Percentiles rank a stretch among this genome's conserved stretches.
Evolutionary conservation across 2,329 filamentous ascomycete species (phyloP).

Genomic region (Xylariaceae sp.): DNA sequence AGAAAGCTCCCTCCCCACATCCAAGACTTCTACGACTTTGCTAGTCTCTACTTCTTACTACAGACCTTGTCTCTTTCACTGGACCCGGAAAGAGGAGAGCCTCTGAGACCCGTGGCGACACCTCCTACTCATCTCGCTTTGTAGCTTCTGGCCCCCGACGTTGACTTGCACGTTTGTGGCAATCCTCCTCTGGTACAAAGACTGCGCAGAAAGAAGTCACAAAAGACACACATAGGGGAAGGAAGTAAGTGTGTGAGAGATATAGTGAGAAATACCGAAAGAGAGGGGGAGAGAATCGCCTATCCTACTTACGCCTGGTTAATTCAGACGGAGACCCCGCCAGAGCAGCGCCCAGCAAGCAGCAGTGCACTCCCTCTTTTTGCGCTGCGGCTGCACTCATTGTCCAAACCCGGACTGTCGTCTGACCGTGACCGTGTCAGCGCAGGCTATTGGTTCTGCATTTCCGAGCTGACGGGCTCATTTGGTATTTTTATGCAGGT

Average conservation of each 20-base stretch:
- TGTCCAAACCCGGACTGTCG: conserved; percentile 2
- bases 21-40: too few relatives aligned
- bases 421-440: conserved; percentile 7
- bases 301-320: too few relatives aligned
- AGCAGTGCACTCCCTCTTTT: neutral
- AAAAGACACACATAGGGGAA: too few relatives aligned
- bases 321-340: too few relatives aligned
- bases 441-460: conserved; percentile 17
- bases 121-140: neutral
- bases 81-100: conserved; percentile 3
- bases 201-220: too few relatives aligned
- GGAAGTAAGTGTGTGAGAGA: too few relatives aligned
- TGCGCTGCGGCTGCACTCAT: conserved; percentile 6
- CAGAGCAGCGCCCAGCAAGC: too few relatives aligned
- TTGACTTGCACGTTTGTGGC: neutral
- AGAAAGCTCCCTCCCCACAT: conserved; percentile 1
- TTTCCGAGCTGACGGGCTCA: conserved; percentile 20
- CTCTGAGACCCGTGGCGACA: conserved; percentile 3
- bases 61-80: conserved; percentile 2
- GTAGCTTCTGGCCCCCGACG: neutral
- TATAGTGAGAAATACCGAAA: too few relatives aligned
- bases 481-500: conserved; percentile 25
- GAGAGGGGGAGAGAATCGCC: too few relatives aligned
- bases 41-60: too few relatives aligned
- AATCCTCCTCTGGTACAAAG: too few relatives aligned